Evolutionary conservation across 192 early-diverging fungal genomes (phyloP).

Genomic region (Podila epicladia): DNA sequence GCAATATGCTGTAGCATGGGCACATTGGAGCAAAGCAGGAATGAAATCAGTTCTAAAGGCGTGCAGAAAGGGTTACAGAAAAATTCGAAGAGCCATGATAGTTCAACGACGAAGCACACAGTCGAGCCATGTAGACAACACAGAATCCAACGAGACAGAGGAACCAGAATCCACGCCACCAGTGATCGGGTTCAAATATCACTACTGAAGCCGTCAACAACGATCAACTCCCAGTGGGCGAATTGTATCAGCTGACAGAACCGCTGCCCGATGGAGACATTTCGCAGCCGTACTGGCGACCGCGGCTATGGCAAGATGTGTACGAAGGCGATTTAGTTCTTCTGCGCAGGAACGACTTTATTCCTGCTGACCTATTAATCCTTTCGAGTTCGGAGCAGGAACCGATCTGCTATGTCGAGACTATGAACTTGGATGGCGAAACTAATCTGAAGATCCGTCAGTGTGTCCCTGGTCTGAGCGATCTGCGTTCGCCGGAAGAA

Average conservation of each 20-base stretch:
- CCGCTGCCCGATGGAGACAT: not conserved
- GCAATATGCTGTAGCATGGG: too few relatives aligned
- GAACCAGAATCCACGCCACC: not conserved
- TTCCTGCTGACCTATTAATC: conserved; percentile 75
- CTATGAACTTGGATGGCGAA: conserved; percentile 85
- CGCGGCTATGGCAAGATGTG: conserved; percentile 63
- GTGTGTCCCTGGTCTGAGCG: conserved; percentile 58
- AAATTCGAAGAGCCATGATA: not conserved
- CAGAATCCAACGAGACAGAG: not conserved
- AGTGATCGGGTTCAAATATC: conserved; percentile 2
- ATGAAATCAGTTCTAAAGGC: not conserved
- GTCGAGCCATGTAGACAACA: not conserved
- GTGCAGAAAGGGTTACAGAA: not conserved
- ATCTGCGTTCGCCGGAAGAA: conserved; percentile 63
- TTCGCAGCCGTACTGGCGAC: conserved; percentile 43
- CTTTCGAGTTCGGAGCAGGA: conserved; percentile 74
- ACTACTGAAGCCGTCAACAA: not conserved
- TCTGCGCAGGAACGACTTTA: conserved; percentile 65
- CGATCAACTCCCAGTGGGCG: not conserved
- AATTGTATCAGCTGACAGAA: not conserved
- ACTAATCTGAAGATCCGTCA: conserved; percentile 81
- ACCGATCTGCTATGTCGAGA: conserved; percentile 75
- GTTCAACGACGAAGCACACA: not conserved
- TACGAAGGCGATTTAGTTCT: conserved; percentile 72
- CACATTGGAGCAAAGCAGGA: too few relatives aligned